A percentile compares a stretch with the other conserved stretches of the same genome.
These are phyloP conservation scores for Botrytis tulipae DNA, from an alignment of 2,329 filamentous ascomycete species.

Conservation along the genomic window DNA sequence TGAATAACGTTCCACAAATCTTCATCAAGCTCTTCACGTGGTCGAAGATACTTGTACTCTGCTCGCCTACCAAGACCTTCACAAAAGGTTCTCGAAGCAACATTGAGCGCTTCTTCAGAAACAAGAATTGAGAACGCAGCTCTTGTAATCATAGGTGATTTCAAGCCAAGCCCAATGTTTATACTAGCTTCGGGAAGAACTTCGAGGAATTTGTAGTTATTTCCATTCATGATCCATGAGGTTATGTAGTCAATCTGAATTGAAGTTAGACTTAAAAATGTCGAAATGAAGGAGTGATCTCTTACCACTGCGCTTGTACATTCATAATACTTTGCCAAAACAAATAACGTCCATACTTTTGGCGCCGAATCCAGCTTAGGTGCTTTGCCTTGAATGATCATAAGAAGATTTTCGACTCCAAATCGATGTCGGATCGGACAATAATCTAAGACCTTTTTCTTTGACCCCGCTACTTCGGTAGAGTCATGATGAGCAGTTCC, in stretches of 20 bases:
- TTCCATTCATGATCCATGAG: conserved; percentile 56
- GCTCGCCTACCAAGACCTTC: neutral
- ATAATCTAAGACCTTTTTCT: conserved; percentile 51
- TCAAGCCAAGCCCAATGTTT: conserved; percentile 52
- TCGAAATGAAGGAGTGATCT: neutral
- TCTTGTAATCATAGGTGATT: conserved; percentile 46
- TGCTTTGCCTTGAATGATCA: conserved; percentile 54
- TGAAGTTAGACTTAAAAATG: conserved; percentile 15
- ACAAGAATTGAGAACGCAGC: conserved; percentile 60
- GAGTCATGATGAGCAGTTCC: neutral
- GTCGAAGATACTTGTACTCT: conserved; percentile 47
- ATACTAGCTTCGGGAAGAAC: conserved; percentile 61
- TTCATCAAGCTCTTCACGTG: conserved; percentile 50
- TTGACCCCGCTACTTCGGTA: neutral
- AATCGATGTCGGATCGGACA: conserved; percentile 61
- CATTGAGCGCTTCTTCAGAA: conserved; percentile 55
- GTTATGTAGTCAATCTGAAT: conserved; percentile 46
- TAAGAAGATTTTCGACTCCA: conserved; percentile 61
- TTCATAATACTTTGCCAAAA: conserved; percentile 59
- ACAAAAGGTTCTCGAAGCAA: conserved; percentile 21
- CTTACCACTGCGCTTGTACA: conserved; percentile 47
- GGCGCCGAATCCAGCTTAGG: conserved; percentile 62
- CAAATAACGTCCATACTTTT: conserved; percentile 65
- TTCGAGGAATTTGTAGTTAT: conserved; percentile 60
- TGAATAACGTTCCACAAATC: conserved; percentile 56